Evolutionary conservation across 2,329 filamentous ascomycete genomes (phyloP).

Genomic region (Nannizzia gypsea): DNA sequence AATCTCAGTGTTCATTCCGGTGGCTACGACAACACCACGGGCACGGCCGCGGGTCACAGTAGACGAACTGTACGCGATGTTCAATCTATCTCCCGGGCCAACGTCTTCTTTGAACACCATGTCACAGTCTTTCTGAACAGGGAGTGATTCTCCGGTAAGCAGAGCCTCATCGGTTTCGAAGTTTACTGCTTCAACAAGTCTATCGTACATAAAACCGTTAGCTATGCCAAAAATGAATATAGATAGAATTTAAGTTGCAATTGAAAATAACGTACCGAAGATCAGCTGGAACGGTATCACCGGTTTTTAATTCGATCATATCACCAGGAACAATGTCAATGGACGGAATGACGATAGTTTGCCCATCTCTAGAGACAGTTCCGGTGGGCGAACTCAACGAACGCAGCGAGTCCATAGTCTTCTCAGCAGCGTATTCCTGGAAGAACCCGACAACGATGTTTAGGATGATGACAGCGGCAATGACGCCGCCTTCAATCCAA

Average conservation of each 20-base stretch:
- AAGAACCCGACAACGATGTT: slow-evolving; percentile 49
- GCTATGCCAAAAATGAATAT: neutral
- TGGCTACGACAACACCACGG: slow-evolving; percentile 49
- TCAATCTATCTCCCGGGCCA: slow-evolving; percentile 49
- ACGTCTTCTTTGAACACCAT: slow-evolving; percentile 41
- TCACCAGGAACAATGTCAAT: slow-evolving; percentile 48
- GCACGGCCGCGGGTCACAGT: slow-evolving; percentile 52
- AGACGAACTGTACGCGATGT: slow-evolving; percentile 51
- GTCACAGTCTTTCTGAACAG: slow-evolving; percentile 43
- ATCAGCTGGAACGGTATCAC: slow-evolving; percentile 41
- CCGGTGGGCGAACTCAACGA: slow-evolving; percentile 42
- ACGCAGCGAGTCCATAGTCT: slow-evolving; percentile 44
- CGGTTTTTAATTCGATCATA: slow-evolving; percentile 41
- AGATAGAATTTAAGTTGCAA: neutral
- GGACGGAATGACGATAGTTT: slow-evolving; percentile 40
- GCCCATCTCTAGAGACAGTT: slow-evolving; percentile 40
- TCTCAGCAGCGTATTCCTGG: slow-evolving; percentile 43
- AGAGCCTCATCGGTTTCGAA: slow-evolving; percentile 51
- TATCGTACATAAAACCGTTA: neutral
- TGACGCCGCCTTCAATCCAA: slow-evolving; percentile 50
- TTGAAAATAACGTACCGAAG: slow-evolving; percentile 18
- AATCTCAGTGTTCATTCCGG: slow-evolving; percentile 51
- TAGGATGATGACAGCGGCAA: slow-evolving; percentile 45
- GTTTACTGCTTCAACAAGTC: slow-evolving; percentile 46
- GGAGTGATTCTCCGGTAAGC: slow-evolving; percentile 51